Base-by-base conservation (phyloP, 257 asterid genomes). In the Cordia subcordata region DNA sequence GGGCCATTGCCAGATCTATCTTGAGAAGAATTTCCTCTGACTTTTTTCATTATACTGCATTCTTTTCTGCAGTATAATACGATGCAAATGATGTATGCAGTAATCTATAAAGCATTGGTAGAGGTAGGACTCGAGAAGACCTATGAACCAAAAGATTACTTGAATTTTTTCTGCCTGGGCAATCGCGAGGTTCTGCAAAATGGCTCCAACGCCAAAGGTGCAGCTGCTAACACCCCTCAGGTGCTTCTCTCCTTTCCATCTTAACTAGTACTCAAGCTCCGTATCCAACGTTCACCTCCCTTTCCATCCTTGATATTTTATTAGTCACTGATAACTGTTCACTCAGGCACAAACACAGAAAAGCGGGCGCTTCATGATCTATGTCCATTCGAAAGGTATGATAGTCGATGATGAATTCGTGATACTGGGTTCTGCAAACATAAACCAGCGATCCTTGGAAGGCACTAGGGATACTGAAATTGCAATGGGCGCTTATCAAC, bases 361-460 rank as follows among this genome's bases (percentile, higher is more conserved):
- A 75, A 83, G 66, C 61, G 72, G 83, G 8, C 82, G 99, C 4
- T 92, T 92, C 77, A 92, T 92, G 99, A 88, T 88, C 27, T 88
- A 92, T 55, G 99, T 92, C 12, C 99, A 92, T 65, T 92, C 99
- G 0, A 92, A 92, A 72, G 99, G 97, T 58, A 88, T 92, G 99
- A 86, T 92, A 35, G 96, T 89, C 59, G 99, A 88, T 21, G 97
- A 92, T 32, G 99, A 92, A 67, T 88, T 75, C 54, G 82, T 88
- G 55, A 57, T 92, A 37, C 3, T 92, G 70, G 99, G 99, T 11
- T 92, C 99, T 37, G 99, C 96, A 23, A 92, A 92, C 73, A 92
- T 92, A 77, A 92, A 92, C 44, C 99, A 92, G 55, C 96, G 96
- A 39, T 92, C 99, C 5, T 39, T 92, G 4, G 96, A 86, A 64